A percentile compares a stretch with the other conserved stretches of the same genome.
Conservation (phyloP, 2,329 filamentous ascomycete genomes). For the Scytalidium lignicola region DNA sequence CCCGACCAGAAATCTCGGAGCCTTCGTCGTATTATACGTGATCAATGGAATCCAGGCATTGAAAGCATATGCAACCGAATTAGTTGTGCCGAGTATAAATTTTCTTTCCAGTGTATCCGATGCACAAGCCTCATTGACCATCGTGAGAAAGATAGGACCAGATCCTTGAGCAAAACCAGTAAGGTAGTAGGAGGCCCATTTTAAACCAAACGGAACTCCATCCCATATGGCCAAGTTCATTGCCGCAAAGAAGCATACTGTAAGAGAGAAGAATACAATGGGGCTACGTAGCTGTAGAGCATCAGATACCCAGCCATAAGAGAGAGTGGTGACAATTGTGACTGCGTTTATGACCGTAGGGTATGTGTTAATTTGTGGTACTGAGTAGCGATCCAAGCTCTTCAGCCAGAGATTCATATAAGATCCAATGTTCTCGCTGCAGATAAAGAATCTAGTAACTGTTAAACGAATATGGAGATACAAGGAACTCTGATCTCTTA, state of each 20-base stretch:
- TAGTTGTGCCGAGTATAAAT: conserved; percentile 20
- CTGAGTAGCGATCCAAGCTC: conserved; percentile 18
- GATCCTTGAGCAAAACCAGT: conserved; percentile 22
- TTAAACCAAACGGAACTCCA: conserved; percentile 20
- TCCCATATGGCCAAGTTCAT: conserved; percentile 23
- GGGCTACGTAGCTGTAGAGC: conserved; percentile 20
- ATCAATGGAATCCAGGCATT: conserved; percentile 23
- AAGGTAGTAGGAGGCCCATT: conserved; percentile 22
- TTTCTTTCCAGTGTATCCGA: conserved; percentile 18
- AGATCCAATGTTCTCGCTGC: conserved; percentile 18
- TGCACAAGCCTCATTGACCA: conserved; percentile 23
- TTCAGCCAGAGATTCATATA: conserved; percentile 24
- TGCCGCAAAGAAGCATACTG: conserved; percentile 21
- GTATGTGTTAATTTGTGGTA: conserved; percentile 28
- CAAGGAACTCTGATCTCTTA: conserved; percentile 3
- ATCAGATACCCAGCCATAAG: conserved; percentile 26
- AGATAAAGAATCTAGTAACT: conserved; percentile 21
- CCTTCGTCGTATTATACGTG: conserved; percentile 20
- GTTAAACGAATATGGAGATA: not conserved
- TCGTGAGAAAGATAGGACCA: conserved; percentile 22
- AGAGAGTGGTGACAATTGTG: conserved; percentile 21
- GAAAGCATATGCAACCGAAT: conserved; percentile 23
- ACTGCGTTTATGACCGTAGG: conserved; percentile 24
- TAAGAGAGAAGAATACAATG: conserved; percentile 22
- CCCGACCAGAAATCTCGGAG: conserved; percentile 19